A percentile compares a stretch with the other conserved stretches of the same genome.
Conservation (phyloP, 257 asterid species). For the Gentiana macrophylla region DNA sequence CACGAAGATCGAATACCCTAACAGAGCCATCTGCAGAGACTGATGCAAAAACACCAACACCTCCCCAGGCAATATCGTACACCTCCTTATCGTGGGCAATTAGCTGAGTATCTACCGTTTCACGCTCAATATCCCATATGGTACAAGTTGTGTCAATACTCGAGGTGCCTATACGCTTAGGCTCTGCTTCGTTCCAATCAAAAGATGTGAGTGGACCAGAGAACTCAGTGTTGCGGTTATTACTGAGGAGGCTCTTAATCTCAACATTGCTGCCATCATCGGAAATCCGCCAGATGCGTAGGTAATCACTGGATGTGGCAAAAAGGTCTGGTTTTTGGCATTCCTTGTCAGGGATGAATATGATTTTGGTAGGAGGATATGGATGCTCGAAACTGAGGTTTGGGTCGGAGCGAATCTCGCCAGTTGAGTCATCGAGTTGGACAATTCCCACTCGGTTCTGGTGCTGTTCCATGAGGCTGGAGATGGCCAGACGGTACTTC, state of each 20-base stretch:
- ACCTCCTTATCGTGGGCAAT: conserved; percentile 99
- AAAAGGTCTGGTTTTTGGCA: conserved; percentile 85
- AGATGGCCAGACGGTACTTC: conserved; percentile 80
- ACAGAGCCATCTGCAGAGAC: conserved; percentile 97
- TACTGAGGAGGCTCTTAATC: conserved; percentile 51
- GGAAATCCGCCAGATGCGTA: conserved; percentile 75
- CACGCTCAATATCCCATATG: conserved; percentile 94
- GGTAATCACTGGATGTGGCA: conserved; percentile 84
- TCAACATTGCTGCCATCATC: conserved; percentile 52
- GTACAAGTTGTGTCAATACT: conserved; percentile 94
- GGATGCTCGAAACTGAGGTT: conserved; percentile 86
- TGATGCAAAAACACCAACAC: conserved; percentile 91
- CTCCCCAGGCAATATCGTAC: conserved; percentile 97
- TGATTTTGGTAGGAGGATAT: conserved; percentile 84
- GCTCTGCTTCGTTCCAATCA: conserved; percentile 99
- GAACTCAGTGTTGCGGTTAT: conserved; percentile 79
- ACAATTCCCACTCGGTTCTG: conserved; percentile 81
- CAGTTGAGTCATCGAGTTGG: conserved; percentile 75
- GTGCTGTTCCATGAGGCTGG: conserved; percentile 76
- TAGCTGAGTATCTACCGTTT: conserved; percentile 87
- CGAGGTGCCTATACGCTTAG: conserved; percentile 84
- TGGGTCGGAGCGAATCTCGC: conserved; percentile 79
- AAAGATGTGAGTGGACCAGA: conserved; percentile 88
- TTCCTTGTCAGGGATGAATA: conserved; percentile 86
- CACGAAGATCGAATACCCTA: conserved; percentile 91